These are phyloP conservation scores for Tardiomyces blankii DNA, from an alignment of 1,139 yeast species.

Conservation along the genomic window DNA sequence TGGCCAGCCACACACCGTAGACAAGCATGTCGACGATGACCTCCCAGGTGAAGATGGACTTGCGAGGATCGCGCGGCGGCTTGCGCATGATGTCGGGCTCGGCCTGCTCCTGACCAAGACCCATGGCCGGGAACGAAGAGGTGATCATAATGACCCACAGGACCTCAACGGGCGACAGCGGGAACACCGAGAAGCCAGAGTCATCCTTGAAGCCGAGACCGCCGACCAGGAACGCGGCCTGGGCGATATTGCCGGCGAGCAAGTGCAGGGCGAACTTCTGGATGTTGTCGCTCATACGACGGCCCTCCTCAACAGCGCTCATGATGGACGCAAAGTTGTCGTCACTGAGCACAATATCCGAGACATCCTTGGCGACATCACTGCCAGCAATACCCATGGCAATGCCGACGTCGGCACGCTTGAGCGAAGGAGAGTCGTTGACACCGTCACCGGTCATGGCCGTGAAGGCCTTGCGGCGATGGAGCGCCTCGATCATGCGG, in stretches of 20 bases:
- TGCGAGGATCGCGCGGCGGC: constrained; percentile 50
- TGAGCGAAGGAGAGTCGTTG: constrained; percentile 73
- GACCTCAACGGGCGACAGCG: constrained; percentile 70
- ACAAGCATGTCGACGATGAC: constrained; percentile 62
- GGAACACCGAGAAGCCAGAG: constrained; percentile 55
- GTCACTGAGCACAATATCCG: constrained; percentile 64
- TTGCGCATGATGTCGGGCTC: constrained; percentile 52
- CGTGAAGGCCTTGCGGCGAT: constrained; percentile 55
- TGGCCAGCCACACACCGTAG: constrained; percentile 68
- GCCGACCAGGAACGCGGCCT: constrained; percentile 57
- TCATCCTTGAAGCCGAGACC: constrained; percentile 62
- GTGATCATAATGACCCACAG: constrained; percentile 73
- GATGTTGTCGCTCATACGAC: constrained; percentile 71
- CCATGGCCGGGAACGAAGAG: constrained; percentile 80
- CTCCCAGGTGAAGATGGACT: constrained; percentile 58
- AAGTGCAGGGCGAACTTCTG: constrained; percentile 76
- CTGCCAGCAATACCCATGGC: constrained; percentile 83
- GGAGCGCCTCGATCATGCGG: constrained; percentile 73
- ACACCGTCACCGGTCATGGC: constrained; percentile 91
- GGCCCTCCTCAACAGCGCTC: constrained; percentile 72
- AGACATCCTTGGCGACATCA: constrained; percentile 73
- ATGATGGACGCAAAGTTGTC: constrained; percentile 71
- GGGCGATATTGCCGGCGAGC: constrained; percentile 70
- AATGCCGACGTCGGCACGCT: constrained; percentile 74
- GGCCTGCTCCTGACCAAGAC: constrained; percentile 66